A percentile compares a stretch with the other conserved stretches of the same genome.
These are phyloP conservation scores for Rhizophora apiculata DNA, from an alignment of 345 rosid genomes.

Conservation along the genomic window DNA sequence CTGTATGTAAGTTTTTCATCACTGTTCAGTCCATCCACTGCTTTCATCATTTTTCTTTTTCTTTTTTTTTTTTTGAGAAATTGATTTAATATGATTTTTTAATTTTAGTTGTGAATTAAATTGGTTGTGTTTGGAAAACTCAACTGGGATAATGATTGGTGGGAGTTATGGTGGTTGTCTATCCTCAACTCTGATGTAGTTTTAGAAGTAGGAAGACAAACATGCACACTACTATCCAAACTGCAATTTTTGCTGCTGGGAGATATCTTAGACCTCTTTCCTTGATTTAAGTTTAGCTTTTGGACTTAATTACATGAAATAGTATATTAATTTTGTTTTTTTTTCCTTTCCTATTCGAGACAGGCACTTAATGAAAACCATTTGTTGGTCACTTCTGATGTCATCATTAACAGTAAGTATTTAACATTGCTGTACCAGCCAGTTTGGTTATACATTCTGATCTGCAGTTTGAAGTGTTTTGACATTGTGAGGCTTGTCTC, in stretches of 20 bases:
- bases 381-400: conserved; percentile 76
- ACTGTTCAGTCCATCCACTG: conserved; percentile 4
- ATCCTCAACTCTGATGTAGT: too few relatives aligned
- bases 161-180: too few relatives aligned
- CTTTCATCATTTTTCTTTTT: background rate
- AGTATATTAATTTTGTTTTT: conserved; percentile 20
- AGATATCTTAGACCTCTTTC: too few relatives aligned
- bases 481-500: background rate
- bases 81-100: too few relatives aligned
- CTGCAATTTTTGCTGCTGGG: too few relatives aligned
- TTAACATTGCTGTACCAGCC: background rate
- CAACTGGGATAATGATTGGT: too few relatives aligned
- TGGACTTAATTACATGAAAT: background rate
- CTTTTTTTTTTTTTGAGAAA: too few relatives aligned
- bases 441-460: background rate
- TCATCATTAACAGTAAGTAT: conserved; percentile 70
- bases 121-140: too few relatives aligned
- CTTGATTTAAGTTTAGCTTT: too few relatives aligned
- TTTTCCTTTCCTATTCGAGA: conserved; percentile 10
- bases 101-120: too few relatives aligned
- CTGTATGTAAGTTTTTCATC: conserved; percentile 8
- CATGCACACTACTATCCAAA: too few relatives aligned
- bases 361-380: conserved; percentile 59
- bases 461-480: background rate
- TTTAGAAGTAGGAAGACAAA: too few relatives aligned